These are phyloP conservation scores for Nelumbo lutea DNA, from an alignment of 164 flowering plant genomes.

Conservation along the genomic window DNA sequence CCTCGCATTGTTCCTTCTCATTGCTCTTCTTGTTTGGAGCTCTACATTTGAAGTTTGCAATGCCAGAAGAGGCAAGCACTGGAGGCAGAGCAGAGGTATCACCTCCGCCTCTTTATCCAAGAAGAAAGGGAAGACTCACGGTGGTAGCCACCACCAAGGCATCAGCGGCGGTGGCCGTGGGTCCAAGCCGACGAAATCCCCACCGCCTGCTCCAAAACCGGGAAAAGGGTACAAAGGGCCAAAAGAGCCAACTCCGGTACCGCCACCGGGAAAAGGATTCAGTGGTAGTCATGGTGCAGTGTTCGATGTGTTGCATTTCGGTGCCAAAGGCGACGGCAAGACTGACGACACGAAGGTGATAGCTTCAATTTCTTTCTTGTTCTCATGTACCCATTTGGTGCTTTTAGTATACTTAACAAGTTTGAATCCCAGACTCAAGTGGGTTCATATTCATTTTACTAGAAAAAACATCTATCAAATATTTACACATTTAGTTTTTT, in stretches of 20 bases:
- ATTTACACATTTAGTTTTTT: too few relatives aligned
- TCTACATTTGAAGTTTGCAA: conserved; percentile 51
- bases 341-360: conserved; percentile 87
- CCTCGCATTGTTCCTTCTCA: conserved; percentile 44
- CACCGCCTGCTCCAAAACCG: conserved; percentile 8
- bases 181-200: conserved; percentile 31
- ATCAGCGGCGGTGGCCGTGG: conserved; percentile 20
- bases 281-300: conserved; percentile 17
- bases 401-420: not conserved
- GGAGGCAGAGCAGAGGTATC: conserved; percentile 47
- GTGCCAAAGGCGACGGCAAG: conserved; percentile 84
- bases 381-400: not conserved
- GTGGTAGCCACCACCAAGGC: conserved; percentile 20
- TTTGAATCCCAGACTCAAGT: too few relatives aligned
- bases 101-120: conserved; percentile 43
- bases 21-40: conserved; percentile 48
- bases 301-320: conserved; percentile 66
- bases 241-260: conserved; percentile 13
- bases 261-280: conserved; percentile 30
- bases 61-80: conserved; percentile 77
- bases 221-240: conserved; percentile 8
- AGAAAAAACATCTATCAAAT: too few relatives aligned
- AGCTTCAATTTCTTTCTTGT: not conserved
- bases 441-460: too few relatives aligned
- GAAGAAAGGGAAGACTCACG: conserved; percentile 55